These are phyloP conservation scores for Ascochyta fabae DNA, from an alignment of 2,329 filamentous ascomycete genomes.

Conservation along the genomic window DNA sequence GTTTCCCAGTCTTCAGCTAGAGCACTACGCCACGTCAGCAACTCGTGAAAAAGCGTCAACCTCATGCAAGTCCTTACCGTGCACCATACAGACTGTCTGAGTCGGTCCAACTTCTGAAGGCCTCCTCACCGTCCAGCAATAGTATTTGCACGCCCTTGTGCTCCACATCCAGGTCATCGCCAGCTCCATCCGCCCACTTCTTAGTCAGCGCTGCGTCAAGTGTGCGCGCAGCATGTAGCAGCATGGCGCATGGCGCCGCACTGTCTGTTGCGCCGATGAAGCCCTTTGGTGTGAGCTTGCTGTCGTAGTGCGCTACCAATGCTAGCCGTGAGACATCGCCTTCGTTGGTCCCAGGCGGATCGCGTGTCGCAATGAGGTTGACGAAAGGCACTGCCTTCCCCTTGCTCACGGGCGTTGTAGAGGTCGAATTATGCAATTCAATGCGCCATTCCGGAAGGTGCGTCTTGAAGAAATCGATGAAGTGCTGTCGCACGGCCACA, in stretches of 20 bases:
- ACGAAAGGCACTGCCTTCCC: constrained; percentile 78
- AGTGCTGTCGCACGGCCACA: constrained; percentile 77
- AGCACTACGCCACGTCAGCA: constrained; percentile 52
- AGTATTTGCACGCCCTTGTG: constrained; percentile 87
- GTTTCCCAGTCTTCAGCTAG: constrained; percentile 84
- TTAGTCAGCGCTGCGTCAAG: constrained; percentile 82
- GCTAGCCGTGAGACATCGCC: constrained; percentile 85
- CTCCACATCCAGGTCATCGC: constrained; percentile 63
- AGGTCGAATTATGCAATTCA: constrained; percentile 85
- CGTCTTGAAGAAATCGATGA: constrained; percentile 79
- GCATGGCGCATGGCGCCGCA: constrained; percentile 91
- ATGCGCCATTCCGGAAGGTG: constrained; percentile 82
- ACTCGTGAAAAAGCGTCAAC: background rate
- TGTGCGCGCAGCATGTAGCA: constrained; percentile 82
- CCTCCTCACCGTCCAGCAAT: constrained; percentile 92
- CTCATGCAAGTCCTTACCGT: constrained; percentile 60
- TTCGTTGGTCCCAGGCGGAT: constrained; percentile 77
- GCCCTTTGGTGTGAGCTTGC: constrained; percentile 77
- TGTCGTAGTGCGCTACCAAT: constrained; percentile 94
- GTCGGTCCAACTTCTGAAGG: constrained; percentile 80
- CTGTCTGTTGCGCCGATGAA: constrained; percentile 96
- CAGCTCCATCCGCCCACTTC: constrained; percentile 73
- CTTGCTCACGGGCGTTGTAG: constrained; percentile 78
- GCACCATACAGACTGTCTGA: constrained; percentile 90
- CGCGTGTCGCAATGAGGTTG: constrained; percentile 87